A percentile compares a stretch with the other conserved stretches of the same genome.
Evolutionary conservation across 1,284 basidiomycete genomes (phyloP).

Genomic region (Athelia psychrophila): DNA sequence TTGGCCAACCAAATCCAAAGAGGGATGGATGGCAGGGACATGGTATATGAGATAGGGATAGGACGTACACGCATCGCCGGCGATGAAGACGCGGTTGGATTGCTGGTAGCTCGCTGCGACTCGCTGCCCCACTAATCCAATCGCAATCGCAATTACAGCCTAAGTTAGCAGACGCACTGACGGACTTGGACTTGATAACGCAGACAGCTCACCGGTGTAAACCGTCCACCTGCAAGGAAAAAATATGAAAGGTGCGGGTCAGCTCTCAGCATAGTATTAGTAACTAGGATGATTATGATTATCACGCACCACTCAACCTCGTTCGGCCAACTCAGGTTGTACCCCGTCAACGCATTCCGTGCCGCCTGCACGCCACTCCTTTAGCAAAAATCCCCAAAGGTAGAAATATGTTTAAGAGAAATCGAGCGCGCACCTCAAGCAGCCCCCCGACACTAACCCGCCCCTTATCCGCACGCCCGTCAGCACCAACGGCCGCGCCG

Average conservation of each 20-base stretch:
- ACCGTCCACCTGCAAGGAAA: constrained; percentile 70
- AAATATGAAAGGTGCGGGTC: too few species aligned
- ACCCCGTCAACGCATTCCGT: constrained; percentile 66
- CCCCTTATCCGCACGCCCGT: constrained; percentile 60
- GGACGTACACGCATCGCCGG: constrained; percentile 70
- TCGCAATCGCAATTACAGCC: too few species aligned
- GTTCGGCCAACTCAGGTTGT: constrained; percentile 53
- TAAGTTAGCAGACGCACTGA: too few species aligned
- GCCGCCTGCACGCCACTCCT: constrained; percentile 41
- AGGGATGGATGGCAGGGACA: not conserved
- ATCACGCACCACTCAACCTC: constrained; percentile 56
- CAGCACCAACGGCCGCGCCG: constrained; percentile 44
- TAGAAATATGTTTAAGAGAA: not conserved
- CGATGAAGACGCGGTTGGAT: constrained; percentile 75
- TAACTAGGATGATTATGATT: too few species aligned
- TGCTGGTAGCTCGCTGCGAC: constrained; percentile 69
- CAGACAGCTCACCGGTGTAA: constrained; percentile 52
- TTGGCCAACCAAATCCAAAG: not conserved
- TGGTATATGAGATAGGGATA: not conserved
- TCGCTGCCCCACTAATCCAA: constrained; percentile 66
- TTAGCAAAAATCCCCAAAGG: not conserved
- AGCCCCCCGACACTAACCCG: constrained; percentile 59
- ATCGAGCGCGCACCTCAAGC: constrained; percentile 42
- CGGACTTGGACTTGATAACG: too few species aligned
- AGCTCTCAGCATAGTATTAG: too few species aligned